These are phyloP conservation scores for Capronia epimyces DNA, from an alignment of 2,329 filamentous ascomycete species.

Conservation along the genomic window DNA sequence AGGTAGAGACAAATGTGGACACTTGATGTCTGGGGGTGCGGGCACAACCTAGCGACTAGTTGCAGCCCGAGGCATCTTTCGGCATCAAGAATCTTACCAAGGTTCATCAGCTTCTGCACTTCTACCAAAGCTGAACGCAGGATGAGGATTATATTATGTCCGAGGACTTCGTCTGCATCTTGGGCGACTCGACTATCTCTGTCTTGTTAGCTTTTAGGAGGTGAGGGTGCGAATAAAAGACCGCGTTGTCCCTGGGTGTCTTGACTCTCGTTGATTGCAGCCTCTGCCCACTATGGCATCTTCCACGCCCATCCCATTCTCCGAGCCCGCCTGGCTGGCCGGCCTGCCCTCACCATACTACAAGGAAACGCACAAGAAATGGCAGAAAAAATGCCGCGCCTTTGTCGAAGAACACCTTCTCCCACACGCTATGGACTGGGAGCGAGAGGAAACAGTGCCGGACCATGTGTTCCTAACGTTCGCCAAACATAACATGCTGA, in stretches of 20 bases:
- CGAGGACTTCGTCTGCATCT: no score
- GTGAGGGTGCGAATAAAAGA: neutral
- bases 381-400: conserved; percentile 62
- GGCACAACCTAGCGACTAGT: no score
- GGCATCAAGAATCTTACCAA: no score
- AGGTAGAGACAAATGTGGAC: no score
- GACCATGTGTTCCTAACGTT: conserved; percentile 61
- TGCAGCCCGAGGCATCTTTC: conserved; percentile 14
- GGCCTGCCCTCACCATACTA: conserved; percentile 69
- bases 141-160: neutral
- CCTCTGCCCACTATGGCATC: neutral
- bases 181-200: no score
- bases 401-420: conserved; percentile 62
- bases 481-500: conserved; percentile 60
- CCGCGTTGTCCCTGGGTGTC: neutral
- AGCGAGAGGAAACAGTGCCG: conserved; percentile 59
- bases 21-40: no score
- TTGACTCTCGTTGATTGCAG: neutral
- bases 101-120: no score
- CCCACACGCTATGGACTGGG: conserved; percentile 63
- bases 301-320: conserved; percentile 54
- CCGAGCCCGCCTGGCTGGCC: conserved; percentile 65
- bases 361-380: conserved; percentile 58
- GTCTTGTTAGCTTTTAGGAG: neutral
- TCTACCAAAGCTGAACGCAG: neutral